Conservation (phyloP, 148 eudicot species). For the Cornus kousa region DNA sequence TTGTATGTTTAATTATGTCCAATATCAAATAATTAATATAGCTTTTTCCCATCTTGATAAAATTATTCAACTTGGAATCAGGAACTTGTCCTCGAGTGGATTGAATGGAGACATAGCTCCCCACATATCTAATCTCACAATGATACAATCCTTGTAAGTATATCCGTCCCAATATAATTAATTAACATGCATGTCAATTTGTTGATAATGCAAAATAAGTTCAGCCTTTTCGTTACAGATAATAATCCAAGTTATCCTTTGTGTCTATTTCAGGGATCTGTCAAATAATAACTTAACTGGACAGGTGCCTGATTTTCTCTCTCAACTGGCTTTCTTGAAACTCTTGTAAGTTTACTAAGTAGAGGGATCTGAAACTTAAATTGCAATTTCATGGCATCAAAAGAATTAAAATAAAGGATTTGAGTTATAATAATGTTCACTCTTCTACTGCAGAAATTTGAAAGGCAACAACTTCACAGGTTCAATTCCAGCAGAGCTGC, state of each 20-base stretch:
- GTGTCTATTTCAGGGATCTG: constrained; percentile 31
- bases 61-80: neutral
- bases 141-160: constrained; percentile 34
- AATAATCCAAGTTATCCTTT: no score
- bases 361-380: no score
- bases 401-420: no score
- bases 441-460: constrained; percentile 21
- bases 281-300: constrained; percentile 46
- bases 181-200: no score
- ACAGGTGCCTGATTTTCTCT: constrained; percentile 30
- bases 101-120: constrained; percentile 27
- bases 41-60: neutral
- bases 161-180: no score
- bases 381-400: no score
- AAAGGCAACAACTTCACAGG: constrained; percentile 19
- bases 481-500: no score
- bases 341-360: constrained; percentile 27
- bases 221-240: no score
- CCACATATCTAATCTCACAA: constrained; percentile 31
- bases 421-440: neutral
- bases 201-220: no score
- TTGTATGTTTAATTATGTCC: constrained; percentile 15
- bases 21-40: no score
- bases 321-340: constrained; percentile 25
- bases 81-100: constrained; percentile 44